These are phyloP conservation scores for Cladorrhinum sp. DNA, from an alignment of 2,329 filamentous ascomycete genomes.

Conservation along the genomic window DNA sequence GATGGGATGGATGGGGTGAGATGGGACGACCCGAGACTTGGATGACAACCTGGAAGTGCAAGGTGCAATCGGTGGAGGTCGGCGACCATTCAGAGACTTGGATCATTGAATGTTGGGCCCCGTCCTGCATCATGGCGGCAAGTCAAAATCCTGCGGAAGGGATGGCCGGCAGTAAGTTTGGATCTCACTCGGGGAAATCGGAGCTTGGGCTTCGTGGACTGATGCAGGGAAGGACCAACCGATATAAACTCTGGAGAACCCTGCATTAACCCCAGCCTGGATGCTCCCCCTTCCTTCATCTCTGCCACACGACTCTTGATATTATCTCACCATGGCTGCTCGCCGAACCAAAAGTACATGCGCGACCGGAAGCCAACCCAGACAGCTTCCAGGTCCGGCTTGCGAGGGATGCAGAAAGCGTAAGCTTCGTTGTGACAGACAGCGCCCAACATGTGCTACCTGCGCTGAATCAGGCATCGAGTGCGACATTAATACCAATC, in stretches of 20 bases:
- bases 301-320: conserved; percentile 1
- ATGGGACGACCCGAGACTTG: neutral
- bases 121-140: neutral
- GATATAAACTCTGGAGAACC: conserved; percentile 13
- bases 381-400: conserved; percentile 26
- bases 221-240: conserved; percentile 5
- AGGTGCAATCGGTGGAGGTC: neutral
- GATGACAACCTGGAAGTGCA: no score
- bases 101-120: neutral
- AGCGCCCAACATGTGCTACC: conserved; percentile 24
- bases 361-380: conserved; percentile 15
- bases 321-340: conserved; percentile 19
- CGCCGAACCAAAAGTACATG: conserved; percentile 21
- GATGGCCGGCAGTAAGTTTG: no score
- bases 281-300: neutral
- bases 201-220: neutral
- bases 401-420: conserved; percentile 29
- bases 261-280: conserved; percentile 7
- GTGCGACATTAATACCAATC: conserved; percentile 26
- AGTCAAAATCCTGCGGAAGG: neutral
- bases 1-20: neutral
- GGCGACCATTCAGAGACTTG: neutral
- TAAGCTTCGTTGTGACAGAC: conserved; percentile 28
- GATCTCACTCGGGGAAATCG: neutral
- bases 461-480: conserved; percentile 24